These are phyloP conservation scores for Rhododendron molle DNA, from an alignment of 148 eudicot species.

Conservation along the genomic window DNA sequence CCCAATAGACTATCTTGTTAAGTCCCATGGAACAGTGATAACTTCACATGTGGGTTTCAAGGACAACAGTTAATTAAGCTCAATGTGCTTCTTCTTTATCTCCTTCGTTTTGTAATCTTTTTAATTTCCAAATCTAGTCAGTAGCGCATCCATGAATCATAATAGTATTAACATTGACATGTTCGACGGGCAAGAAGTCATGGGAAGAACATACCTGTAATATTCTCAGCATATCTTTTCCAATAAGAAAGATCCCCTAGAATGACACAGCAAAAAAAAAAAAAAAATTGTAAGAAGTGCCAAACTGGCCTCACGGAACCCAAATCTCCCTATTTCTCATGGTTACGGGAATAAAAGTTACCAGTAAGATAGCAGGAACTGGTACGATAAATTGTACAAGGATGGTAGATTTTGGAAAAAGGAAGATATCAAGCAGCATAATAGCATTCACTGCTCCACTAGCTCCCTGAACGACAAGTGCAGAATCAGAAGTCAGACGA, in stretches of 20 bases:
- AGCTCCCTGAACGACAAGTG: constrained; percentile 54
- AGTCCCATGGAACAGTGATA: not conserved
- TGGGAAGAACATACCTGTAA: constrained; percentile 43
- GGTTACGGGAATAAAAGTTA: constrained; percentile 19
- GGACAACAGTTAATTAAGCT: not conserved
- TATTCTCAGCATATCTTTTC: constrained; percentile 62
- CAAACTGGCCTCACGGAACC: not conserved
- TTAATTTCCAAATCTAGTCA: not conserved
- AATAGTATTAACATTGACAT: not conserved
- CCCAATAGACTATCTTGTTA: not conserved
- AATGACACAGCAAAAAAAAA: constrained; percentile 17
- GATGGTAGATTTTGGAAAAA: constrained; percentile 55
- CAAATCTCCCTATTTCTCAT: not conserved
- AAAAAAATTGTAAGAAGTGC: constrained; percentile 18
- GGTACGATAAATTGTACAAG: constrained; percentile 66
- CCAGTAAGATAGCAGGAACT: constrained; percentile 82
- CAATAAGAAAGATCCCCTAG: constrained; percentile 70
- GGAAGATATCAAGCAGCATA: constrained; percentile 81
- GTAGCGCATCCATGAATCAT: not conserved
- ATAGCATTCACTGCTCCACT: constrained; percentile 92
- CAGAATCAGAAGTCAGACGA: not conserved
- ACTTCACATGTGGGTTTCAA: not conserved
- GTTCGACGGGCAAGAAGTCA: not conserved
- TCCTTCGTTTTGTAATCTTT: not conserved
- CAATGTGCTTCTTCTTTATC: not conserved